Percentiles rank a stretch among this genome's conserved stretches.
Conservation (phyloP, 2,329 filamentous ascomycete genomes). For the Cadophora luteo-olivacea region DNA sequence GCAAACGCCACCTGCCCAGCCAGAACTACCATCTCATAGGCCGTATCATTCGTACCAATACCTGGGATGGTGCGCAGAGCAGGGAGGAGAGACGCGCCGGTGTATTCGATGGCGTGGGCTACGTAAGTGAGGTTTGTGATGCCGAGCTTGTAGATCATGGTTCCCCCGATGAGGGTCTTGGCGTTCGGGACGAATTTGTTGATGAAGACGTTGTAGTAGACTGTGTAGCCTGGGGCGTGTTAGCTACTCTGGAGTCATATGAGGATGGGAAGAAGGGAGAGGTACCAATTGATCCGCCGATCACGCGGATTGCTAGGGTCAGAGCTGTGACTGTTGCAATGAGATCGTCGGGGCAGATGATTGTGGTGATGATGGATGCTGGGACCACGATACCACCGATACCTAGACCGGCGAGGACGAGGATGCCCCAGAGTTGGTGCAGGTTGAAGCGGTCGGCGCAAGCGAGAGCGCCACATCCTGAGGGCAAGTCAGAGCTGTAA, state of each 20-base stretch:
- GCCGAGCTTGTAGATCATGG: neutral
- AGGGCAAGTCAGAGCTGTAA: no score
- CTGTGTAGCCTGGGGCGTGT: neutral
- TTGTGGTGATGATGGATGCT: neutral
- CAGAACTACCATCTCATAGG: neutral
- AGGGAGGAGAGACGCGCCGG: neutral
- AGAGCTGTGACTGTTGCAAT: neutral
- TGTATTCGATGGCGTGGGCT: neutral
- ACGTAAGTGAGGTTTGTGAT: neutral
- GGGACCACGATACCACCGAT: neutral
- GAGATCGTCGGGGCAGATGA: neutral
- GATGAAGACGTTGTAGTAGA: constrained; percentile 3
- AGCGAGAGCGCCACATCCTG: no score
- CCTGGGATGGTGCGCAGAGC: neutral
- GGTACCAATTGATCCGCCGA: neutral
- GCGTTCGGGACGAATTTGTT: neutral
- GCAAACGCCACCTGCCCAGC: constrained; percentile 1
- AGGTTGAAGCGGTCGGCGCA: no score
- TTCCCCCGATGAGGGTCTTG: no score
- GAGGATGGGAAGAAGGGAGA: no score
- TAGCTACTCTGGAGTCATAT: no score
- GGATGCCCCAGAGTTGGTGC: no score
- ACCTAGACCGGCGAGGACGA: no score
- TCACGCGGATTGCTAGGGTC: neutral
- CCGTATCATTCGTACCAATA: neutral